phyloP scores from a whole-genome alignment of 2,329 filamentous ascomycete genomes.

The Penicillium italicum region DNA sequence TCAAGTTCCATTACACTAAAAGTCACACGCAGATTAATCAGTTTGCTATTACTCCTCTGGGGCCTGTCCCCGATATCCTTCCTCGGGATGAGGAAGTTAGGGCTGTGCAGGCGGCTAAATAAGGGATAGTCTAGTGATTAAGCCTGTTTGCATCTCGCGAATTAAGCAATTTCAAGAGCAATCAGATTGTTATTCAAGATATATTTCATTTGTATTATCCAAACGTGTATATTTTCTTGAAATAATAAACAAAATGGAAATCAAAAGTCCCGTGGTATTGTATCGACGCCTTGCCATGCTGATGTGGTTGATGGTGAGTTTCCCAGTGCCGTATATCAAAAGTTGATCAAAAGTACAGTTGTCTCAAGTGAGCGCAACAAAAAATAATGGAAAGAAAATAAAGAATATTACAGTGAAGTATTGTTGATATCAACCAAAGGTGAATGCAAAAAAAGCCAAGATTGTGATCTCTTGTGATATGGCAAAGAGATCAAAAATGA shows the following conservation, averaged over 20 bases:
- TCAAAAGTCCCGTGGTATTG: slow-evolving; percentile 25
- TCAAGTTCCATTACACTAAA: slow-evolving; percentile 75
- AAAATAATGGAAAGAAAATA: not conserved
- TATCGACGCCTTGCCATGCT: slow-evolving; percentile 35
- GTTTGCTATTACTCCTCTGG: slow-evolving; percentile 74
- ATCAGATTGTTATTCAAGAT: not conserved
- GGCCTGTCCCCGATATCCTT: slow-evolving; percentile 79
- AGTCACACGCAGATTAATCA: slow-evolving; percentile 64
- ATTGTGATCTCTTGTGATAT: not conserved
- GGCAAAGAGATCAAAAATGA: not conserved
- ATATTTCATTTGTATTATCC: not conserved
- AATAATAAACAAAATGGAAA: slow-evolving; percentile 17
- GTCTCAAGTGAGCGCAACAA: slow-evolving; percentile 4
- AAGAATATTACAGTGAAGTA: slow-evolving; percentile 3
- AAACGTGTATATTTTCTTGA: not conserved
- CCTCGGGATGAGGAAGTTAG: slow-evolving; percentile 71
- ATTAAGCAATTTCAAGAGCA: not conserved
- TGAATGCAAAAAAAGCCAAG: not conserved
- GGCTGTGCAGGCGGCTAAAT: slow-evolving; percentile 23
- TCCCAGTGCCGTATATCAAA: slow-evolving; percentile 10
- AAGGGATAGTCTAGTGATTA: not conserved
- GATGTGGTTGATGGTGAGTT: slow-evolving; percentile 18
- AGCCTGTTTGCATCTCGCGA: not conserved
- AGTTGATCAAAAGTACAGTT: slow-evolving; percentile 5
- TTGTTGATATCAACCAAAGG: slow-evolving; percentile 1